A percentile compares a stretch with the other conserved stretches of the same genome.
These are phyloP conservation scores for Discostella stelligera DNA, from an alignment of 352 stramenopile genomes.

Conservation along the genomic window DNA sequence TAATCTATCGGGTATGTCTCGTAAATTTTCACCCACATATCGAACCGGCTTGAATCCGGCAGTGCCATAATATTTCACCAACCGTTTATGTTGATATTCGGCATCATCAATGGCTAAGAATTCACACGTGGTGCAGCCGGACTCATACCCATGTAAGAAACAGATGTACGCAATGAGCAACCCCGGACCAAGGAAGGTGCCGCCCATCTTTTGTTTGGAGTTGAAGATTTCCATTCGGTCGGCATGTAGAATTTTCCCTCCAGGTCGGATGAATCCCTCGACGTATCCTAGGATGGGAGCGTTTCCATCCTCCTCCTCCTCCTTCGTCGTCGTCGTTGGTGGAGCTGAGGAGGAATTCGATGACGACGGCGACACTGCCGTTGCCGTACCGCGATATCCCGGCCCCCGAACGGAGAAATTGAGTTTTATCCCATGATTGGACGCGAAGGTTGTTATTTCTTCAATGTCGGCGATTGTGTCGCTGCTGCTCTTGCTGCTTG, in stretches of 20 bases:
- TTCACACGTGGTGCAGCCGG: constrained; percentile 57
- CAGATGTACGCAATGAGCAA: constrained; percentile 70
- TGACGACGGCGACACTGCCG: constrained; percentile 11
- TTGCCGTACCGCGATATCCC: constrained; percentile 66
- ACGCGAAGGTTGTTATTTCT: constrained; percentile 52
- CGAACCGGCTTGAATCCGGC: constrained; percentile 72
- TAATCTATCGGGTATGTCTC: constrained; percentile 74
- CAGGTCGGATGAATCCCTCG: constrained; percentile 71
- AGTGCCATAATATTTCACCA: constrained; percentile 72
- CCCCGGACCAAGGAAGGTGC: constrained; percentile 60
- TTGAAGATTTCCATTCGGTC: constrained; percentile 82
- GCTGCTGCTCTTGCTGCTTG: not conserved
- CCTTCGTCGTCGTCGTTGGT: constrained; percentile 30
- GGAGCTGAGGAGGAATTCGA: not conserved
- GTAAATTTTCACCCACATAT: constrained; percentile 79
- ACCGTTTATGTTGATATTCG: constrained; percentile 75
- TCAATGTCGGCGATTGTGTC: constrained; percentile 37
- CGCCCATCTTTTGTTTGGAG: constrained; percentile 37
- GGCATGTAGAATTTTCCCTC: constrained; percentile 68
- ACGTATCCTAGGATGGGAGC: constrained; percentile 73
- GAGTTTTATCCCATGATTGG: constrained; percentile 31
- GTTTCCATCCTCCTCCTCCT: too few relatives aligned
- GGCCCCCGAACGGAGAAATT: constrained; percentile 35
- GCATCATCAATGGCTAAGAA: constrained; percentile 82
- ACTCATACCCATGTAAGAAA: constrained; percentile 65